Evolutionary conservation across 208 protist species (phyloP).

Genomic region (Naegleria gruberi): DNA sequence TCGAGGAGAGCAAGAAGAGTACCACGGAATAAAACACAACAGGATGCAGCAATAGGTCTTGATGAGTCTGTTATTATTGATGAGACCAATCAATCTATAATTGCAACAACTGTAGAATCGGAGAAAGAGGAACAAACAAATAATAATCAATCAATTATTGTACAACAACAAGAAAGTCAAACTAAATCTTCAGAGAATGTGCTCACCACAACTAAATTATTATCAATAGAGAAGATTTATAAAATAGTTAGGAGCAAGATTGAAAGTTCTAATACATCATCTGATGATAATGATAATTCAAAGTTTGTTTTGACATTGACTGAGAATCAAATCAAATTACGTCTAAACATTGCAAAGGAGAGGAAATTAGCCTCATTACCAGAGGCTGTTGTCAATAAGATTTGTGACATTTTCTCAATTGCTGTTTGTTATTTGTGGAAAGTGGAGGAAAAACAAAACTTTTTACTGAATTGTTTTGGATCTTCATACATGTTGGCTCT

Average conservation of each 20-base stretch:
- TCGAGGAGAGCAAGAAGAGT: too few species aligned
- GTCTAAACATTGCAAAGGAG: not conserved
- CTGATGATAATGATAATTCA: not conserved
- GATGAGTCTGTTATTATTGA: too few species aligned
- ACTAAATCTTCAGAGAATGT: too few species aligned
- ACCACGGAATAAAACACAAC: too few species aligned
- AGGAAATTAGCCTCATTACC: not conserved
- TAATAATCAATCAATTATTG: too few species aligned
- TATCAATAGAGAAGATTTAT: not conserved
- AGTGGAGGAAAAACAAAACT: not conserved
- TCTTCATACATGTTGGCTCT: not conserved
- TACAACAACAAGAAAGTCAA: too few species aligned
- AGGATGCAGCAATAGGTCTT: too few species aligned
- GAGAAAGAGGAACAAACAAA: too few species aligned
- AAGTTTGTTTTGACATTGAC: not conserved
- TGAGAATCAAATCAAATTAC: not conserved
- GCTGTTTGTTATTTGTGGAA: not conserved
- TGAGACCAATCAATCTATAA: too few species aligned
- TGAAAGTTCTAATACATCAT: not conserved
- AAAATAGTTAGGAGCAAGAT: not conserved
- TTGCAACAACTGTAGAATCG: too few species aligned
- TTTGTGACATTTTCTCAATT: not conserved
- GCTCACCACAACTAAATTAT: not conserved
- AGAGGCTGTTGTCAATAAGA: not conserved
- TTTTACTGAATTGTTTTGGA: not conserved